Base-by-base conservation (phyloP, 2,329 filamentous ascomycete species). In the Hymenoscyphus repandus region DNA sequence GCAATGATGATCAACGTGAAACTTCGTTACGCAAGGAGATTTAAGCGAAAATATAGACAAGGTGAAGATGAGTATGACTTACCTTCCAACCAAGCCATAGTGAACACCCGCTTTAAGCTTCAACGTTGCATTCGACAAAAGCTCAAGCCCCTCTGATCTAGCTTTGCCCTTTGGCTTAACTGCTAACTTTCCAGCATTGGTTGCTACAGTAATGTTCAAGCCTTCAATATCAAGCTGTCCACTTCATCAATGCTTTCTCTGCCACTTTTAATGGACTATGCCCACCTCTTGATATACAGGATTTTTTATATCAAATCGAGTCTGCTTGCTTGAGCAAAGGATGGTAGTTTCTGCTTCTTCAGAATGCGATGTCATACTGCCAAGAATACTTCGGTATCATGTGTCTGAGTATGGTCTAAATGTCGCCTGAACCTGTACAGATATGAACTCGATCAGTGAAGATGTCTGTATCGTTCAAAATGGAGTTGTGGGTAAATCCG, bases 1-100 rank as follows among this genome's bases (percentile, higher is more conserved):
- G 22, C 22, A 27, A 27, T 27, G 22, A 27, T 27, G 22, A 27
- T 27, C 22, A 27, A 7, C 22, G 7, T 7, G 7, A 27, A 27
- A 7, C 4, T 27, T 27, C 22, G 7, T 27, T 7, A 7, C 7
- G 22, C 7, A 7, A 4, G 22, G 22, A 7, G 4, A 4, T 4
- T 7, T 27, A 27, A 27, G 22, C 7, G 22, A 27, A 7, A 7
- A 27, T 7, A 4, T 4, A 27, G 22, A 7, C 22, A 27, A 27
- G 22, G 7, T 4, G 22, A 7, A 27, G 22, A 7, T 27, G 22
- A 27, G 22, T 7, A 27, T 4, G 7, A 27, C 22, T 27, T 27
- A 7, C 22, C 22, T 77, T 0, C 89, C 90, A 17, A 92, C 74
- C 1, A 95, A 72, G 0, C 88, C 88, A 72, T 95, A 95, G 54